Percentiles rank a stretch among this genome's conserved stretches.
These are phyloP conservation scores for Pleurotus eryngii DNA, from an alignment of 768 basidiomycete genomes.

Conservation along the genomic window DNA sequence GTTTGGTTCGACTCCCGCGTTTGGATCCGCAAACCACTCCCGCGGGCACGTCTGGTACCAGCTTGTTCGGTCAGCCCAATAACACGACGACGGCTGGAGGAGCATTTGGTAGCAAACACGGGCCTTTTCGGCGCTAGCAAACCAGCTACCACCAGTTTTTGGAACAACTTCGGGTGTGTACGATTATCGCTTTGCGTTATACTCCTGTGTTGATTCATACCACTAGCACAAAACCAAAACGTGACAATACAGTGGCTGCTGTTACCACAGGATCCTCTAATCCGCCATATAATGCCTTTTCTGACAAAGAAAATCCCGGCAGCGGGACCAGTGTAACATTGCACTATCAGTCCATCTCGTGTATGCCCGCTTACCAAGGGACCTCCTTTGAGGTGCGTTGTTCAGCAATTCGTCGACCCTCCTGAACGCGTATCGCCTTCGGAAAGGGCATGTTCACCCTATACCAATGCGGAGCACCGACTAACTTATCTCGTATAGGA, in stretches of 20 bases:
- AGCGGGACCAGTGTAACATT: constrained; percentile 38
- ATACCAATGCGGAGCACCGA: neutral
- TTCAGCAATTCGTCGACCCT: constrained; percentile 6
- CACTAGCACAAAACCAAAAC: constrained; percentile 23
- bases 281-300: constrained; percentile 54
- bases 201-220: neutral
- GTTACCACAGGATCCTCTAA: constrained; percentile 70
- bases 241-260: constrained; percentile 38
- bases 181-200: neutral
- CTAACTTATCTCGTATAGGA: constrained; percentile 43
- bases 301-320: constrained; percentile 60
- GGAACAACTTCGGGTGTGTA: constrained; percentile 35
- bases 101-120: constrained; percentile 26
- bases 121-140: constrained; percentile 42
- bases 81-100: constrained; percentile 22
- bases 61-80: constrained; percentile 56
- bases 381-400: constrained; percentile 70
- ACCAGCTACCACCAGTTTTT: constrained; percentile 38
- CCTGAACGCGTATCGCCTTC: constrained; percentile 9
- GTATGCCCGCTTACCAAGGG: constrained; percentile 74
- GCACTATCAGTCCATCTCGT: constrained; percentile 80
- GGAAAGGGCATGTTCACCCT: constrained; percentile 4
- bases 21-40: constrained; percentile 43
- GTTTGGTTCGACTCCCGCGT: constrained; percentile 47
- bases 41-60: constrained; percentile 29